Evolutionary conservation across 1,284 basidiomycete species (phyloP), one percentile per base, ranked within the genome.

Genomic region (Pseudozyma pruni): DNA sequence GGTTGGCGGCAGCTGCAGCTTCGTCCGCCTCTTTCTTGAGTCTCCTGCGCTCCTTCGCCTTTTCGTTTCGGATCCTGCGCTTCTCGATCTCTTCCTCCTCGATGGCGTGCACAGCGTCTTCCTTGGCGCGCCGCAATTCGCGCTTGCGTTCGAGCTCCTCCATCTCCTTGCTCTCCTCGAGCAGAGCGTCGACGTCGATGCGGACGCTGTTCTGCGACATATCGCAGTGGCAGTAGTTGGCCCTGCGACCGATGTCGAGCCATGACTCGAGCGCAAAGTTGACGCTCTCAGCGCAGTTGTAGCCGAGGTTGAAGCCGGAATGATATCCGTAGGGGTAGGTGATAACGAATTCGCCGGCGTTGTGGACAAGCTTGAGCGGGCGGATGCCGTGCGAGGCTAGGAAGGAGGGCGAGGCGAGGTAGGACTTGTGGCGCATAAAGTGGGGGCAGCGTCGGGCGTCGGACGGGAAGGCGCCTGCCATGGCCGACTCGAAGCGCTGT

Each of bases 201-300:
- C 61, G 73, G 11, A 82, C 80, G 54, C 76, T 80, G 51, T 81
- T 74, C 41, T 77, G 73, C 19, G 76, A 75, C 27, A 57, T 47
- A 22, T 67, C 63, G 46, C 80, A 82, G 33, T 79, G 73, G 61
- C 80, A 81, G 35, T 74, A 80, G 54, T 73, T 74, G 40, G 80
- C 79, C 39, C 67, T 66, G 50, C 76, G 76, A 22, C 94, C 95
- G 20, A 95, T 84, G 47, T 95, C 92, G 9, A 98, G 84, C 95
- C 95, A 98, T 59, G 90, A 91, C 19, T 97, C 92, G 23, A 98
- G 86, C 0, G 96, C 96, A 83, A 98, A 98, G 83, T 98, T 98
- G 77, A 97, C 93, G 70, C 91, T 93, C 84, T 98, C 96, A 2
- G 95, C 95, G 78, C 95, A 98, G 81, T 98, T 98, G 82, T 96